phyloP scores from a whole-genome alignment of 2,329 filamentous ascomycete genomes.

The Neofusicoccum umdonicola region DNA sequence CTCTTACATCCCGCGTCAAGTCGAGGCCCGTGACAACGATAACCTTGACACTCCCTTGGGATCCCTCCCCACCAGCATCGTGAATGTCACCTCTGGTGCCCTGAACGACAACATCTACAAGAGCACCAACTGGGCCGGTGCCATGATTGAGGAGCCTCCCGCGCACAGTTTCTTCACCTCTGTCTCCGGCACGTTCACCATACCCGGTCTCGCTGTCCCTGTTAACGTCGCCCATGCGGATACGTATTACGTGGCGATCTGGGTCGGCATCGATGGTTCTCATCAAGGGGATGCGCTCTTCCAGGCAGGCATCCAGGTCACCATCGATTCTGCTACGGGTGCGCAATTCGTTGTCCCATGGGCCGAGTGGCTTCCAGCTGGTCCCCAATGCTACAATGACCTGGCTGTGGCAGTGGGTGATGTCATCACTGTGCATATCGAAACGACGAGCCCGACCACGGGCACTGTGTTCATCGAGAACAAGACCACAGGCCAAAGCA shows the following conservation, averaged over 20 bases:
- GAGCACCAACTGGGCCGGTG: not conserved
- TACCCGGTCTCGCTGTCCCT: not conserved
- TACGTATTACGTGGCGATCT: constrained; percentile 45
- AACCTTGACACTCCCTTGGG: not conserved
- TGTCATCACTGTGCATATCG: constrained; percentile 41
- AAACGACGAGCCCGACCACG: constrained; percentile 38
- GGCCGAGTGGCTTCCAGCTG: not conserved
- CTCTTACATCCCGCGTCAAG: not conserved
- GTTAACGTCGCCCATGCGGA: not conserved
- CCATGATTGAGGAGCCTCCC: not conserved
- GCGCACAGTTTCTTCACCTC: not conserved
- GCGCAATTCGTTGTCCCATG: constrained; percentile 33
- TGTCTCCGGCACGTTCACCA: not conserved
- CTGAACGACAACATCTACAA: too few species aligned
- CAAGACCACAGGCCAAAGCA: constrained; percentile 50
- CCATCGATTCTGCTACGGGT: too few species aligned
- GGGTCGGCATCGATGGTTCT: constrained; percentile 63
- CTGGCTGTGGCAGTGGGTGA: constrained; percentile 42
- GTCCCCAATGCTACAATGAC: constrained; percentile 18
- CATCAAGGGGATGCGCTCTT: constrained; percentile 54
- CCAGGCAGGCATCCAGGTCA: constrained; percentile 49
- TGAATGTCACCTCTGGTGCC: too few species aligned
- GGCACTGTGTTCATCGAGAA: constrained; percentile 53
- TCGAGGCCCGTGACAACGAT: not conserved
- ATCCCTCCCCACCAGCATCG: too few species aligned